Evolutionary conservation across 2,329 filamentous ascomycete genomes (phyloP), one percentile per base, ranked within the genome.

Genomic region (Colletotrichum sp.): DNA sequence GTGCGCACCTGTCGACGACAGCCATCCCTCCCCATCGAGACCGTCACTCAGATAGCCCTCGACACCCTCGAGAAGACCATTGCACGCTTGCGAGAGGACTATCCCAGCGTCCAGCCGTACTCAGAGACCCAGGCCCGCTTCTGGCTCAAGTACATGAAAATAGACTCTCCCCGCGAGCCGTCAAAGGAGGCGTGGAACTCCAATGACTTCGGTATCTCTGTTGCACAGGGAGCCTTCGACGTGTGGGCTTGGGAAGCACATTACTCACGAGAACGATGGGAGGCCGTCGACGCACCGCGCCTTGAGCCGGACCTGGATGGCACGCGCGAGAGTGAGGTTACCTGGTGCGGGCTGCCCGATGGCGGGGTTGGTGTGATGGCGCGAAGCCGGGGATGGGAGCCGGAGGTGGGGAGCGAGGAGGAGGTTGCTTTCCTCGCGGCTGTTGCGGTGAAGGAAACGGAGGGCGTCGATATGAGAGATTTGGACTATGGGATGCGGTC

Each of bases 361-460:
- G 75, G 69, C 12, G 64, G 68, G 5, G 44, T 65, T 24, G 55
- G 63, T 16, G 21, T 5, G 16, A 12, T 36, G 57, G 55, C 68
- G 57, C 71, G 59, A 30, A 6, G 6, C 16, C 60, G 75, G 49
- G 76, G 78, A 15, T 79, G 76, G 76, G 71, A 75, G 55, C 71
- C 67, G 6, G 76, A 78, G 49, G n/a, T 79, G 5, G 77, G 76
- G 21, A 79, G 77, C 69, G 77, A 75, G 32, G 77, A 79, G 70
- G 77, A 78, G 68, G 30, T 78, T 32, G 67, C 69, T n/a, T 79
- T 79, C 59, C 36, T 79, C 28, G 72, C 77, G 16, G 76, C 75
- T 28, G 68, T 78, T 69, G 77, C 72, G n/a, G 71, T 52, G 55
- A 72, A 66, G 39, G 68, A 79, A 28, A 75, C 76, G 8, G 69